Evolutionary conservation across 495 filamentous ascomycete species (phyloP).

Genomic region (Penicillium angulare): DNA sequence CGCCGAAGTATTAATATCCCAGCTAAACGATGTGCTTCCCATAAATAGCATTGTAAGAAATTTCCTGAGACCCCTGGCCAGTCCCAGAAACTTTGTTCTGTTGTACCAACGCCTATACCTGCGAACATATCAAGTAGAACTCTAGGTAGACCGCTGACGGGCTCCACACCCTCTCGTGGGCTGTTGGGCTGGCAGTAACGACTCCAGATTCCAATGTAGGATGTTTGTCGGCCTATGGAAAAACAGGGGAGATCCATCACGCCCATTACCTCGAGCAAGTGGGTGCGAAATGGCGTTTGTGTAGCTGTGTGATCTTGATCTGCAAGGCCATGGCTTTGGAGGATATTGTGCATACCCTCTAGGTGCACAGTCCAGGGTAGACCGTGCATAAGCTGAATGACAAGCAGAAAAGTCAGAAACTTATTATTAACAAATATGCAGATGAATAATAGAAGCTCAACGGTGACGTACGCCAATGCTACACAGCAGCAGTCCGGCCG

Average conservation of each 20-base stretch:
- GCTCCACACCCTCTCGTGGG: constrained; percentile 22
- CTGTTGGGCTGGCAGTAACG: constrained; percentile 23
- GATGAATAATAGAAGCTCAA: neutral
- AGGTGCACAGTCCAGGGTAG: constrained; percentile 40
- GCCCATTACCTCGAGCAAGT: constrained; percentile 39
- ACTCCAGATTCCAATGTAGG: constrained; percentile 32
- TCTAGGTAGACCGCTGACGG: constrained; percentile 33
- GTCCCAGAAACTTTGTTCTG: constrained; percentile 34
- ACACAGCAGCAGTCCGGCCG: constrained; percentile 34
- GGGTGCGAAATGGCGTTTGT: constrained; percentile 21
- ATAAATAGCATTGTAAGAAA: constrained; percentile 33
- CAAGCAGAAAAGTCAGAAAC: neutral
- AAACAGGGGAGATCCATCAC: constrained; percentile 36
- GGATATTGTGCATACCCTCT: constrained; percentile 36
- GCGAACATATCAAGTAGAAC: constrained; percentile 33
- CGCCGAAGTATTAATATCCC: constrained; percentile 28
- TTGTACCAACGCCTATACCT: constrained; percentile 24
- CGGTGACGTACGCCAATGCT: constrained; percentile 34
- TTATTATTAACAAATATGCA: neutral
- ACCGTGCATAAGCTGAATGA: constrained; percentile 30
- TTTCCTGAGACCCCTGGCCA: constrained; percentile 32
- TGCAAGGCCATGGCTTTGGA: constrained; percentile 21
- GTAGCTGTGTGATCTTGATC: neutral
- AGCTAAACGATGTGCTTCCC: constrained; percentile 36
- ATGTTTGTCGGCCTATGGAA: constrained; percentile 27